A percentile compares a stretch with the other conserved stretches of the same genome.
phyloP scores from a whole-genome alignment of 2,329 filamentous ascomycete species.

The Epichloe sibirici region DNA sequence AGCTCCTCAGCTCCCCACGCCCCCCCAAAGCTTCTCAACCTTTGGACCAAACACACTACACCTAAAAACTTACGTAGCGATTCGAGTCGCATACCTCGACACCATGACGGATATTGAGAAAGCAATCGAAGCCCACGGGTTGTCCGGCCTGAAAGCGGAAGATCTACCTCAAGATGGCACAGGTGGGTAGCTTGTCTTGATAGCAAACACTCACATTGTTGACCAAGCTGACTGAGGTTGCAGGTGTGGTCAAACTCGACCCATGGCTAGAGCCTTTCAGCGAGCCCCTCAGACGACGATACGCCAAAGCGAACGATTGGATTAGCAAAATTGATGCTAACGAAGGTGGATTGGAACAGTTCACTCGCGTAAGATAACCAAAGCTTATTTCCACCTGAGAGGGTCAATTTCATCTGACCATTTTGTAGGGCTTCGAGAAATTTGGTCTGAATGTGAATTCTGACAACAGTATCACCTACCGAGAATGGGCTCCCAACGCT shows the following conservation, averaged over 20 bases:
- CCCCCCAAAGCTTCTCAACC: not conserved
- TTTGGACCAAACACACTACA: not conserved
- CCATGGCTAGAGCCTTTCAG: slow-evolving; percentile 82
- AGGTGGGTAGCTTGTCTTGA: slow-evolving; percentile 33
- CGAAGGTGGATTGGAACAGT: slow-evolving; percentile 85
- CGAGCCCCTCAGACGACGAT: slow-evolving; percentile 64
- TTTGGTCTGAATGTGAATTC: slow-evolving; percentile 75
- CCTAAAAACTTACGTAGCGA: not conserved
- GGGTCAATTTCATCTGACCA: not conserved
- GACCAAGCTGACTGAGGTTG: slow-evolving; percentile 4
- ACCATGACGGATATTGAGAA: slow-evolving; percentile 5
- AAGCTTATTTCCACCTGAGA: slow-evolving; percentile 1
- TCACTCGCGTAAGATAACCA: slow-evolving; percentile 54
- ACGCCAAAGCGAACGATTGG: slow-evolving; percentile 71
- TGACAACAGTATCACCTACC: slow-evolving; percentile 78
- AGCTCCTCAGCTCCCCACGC: not conserved
- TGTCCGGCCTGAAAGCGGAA: slow-evolving; percentile 27
- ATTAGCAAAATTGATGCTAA: slow-evolving; percentile 68
- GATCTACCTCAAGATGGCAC: slow-evolving; percentile 57
- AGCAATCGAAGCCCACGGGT: slow-evolving; percentile 1
- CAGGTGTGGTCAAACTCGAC: slow-evolving; percentile 79
- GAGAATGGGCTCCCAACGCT: slow-evolving; percentile 94
- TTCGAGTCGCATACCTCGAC: not conserved
- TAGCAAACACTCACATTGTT: not conserved
- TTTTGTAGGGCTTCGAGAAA: slow-evolving; percentile 63